These are phyloP conservation scores for Spiraea crenata DNA, from an alignment of 331 rosid genomes.

Conservation along the genomic window DNA sequence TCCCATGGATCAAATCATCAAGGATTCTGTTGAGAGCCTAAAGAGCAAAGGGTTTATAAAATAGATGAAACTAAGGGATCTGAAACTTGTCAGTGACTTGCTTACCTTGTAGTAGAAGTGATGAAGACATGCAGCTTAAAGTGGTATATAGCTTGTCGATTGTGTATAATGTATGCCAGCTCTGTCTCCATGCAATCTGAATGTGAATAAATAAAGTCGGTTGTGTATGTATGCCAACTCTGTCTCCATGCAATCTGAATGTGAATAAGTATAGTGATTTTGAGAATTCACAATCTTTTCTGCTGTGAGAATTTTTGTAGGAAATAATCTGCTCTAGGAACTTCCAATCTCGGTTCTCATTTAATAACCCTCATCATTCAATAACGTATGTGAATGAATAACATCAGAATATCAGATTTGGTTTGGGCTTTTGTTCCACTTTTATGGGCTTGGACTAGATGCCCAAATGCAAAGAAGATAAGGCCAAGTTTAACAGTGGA, in stretches of 20 bases:
- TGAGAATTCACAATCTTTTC: background rate
- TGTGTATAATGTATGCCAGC: background rate
- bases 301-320: background rate
- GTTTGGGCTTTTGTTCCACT: too few relatives aligned
- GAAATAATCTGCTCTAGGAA: too few relatives aligned
- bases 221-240: too few relatives aligned
- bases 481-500: too few relatives aligned
- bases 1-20: slow-evolving; percentile 69
- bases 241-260: background rate
- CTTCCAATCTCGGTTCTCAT: too few relatives aligned
- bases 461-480: too few relatives aligned
- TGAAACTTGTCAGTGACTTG: background rate
- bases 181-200: background rate
- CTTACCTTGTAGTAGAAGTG: background rate
- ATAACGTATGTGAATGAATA: too few relatives aligned
- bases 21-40: slow-evolving; percentile 69
- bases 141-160: background rate
- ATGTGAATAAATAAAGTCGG: background rate
- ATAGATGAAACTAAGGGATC: slow-evolving; percentile 2
- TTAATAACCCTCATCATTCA: too few relatives aligned
- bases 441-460: too few relatives aligned
- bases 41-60: slow-evolving; percentile 54
- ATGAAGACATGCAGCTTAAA: slow-evolving; percentile 7
- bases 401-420: too few relatives aligned
- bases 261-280: background rate